Evolutionary conservation across 2,329 filamentous ascomycete species (phyloP), one percentile per base, ranked within the genome.

Genomic region (Trichoderma guizhouense): DNA sequence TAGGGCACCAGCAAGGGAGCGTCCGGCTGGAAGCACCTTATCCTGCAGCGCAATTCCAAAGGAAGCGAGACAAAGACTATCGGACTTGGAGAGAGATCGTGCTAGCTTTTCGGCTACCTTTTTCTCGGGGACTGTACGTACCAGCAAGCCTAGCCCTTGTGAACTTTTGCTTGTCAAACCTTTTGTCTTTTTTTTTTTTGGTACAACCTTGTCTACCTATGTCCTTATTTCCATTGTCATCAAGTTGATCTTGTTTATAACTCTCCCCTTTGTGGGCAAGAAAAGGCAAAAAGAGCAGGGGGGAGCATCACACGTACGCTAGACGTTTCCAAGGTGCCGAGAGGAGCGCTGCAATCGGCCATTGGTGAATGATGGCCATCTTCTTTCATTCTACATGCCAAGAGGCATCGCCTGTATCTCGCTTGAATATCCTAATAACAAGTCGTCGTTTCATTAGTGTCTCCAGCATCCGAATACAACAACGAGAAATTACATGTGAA

Each of bases 1-100:
- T 79, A 76, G 86, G 88, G 88, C 86, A 90, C 82, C 15, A 89
- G 6, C 28, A 53, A 34, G 57, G 57, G 88, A 90, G 88, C 88
- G 89, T 88, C 87, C 87, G 83, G 90, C 87, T 88, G 86, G 28
- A 58, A 58, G 15, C 30, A n/a, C 12, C 36, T 32, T 26, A 32
- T 51, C 72, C 73, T 69, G 73, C 69, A 43, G 69, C 70, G 71
- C 73, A 74, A 65, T 62, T 62, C 69, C 73, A 73, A 51, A 55
- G 43, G 65, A 43, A 67, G 69, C 72, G 28, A 71, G 24, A 65
- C 32, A 72, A 47, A 61, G 71, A 43, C 36, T 24, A n/a, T 47
- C 61, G 64, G 62, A 62, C 62, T 65, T 69, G 51, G 36, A 71
- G 73, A 67, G 65, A 71, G 68, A 18, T 74, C 58, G 55, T n/a